Conservation (phyloP, 345 rosid species). For the Syzygium oleosum region DNA sequence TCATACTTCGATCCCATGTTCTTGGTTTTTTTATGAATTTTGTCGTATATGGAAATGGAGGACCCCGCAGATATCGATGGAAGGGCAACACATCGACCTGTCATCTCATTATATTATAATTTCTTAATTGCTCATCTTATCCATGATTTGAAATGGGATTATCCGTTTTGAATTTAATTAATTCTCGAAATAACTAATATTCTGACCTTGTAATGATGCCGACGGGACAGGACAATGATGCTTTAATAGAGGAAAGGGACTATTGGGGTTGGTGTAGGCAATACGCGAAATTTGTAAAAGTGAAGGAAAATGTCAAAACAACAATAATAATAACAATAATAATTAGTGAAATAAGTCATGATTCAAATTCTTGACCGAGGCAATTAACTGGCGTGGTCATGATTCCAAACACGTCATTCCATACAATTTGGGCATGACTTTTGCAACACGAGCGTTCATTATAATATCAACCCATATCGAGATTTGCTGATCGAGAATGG, state of each 20-base stretch:
- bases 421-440: not conserved
- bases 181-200: not conserved
- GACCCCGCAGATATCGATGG: not conserved
- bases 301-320: too few species aligned
- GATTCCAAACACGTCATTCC: not conserved
- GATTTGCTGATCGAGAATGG: not conserved
- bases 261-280: too few species aligned
- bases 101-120: not conserved
- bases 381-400: not conserved
- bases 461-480: accelerated
- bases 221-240: not conserved
- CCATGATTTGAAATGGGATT: not conserved
- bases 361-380: not conserved
- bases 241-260: too few species aligned
- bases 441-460: not conserved
- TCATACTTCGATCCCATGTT: not conserved
- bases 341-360: not conserved
- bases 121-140: not conserved
- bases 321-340: accelerated
- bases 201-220: not conserved
- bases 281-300: too few species aligned
- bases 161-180: not conserved
- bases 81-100: not conserved
- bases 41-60: not conserved
- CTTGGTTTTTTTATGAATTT: too few species aligned